These are phyloP conservation scores for Solanum commersonii DNA, from an alignment of 257 asterid genomes.

Conservation along the genomic window DNA sequence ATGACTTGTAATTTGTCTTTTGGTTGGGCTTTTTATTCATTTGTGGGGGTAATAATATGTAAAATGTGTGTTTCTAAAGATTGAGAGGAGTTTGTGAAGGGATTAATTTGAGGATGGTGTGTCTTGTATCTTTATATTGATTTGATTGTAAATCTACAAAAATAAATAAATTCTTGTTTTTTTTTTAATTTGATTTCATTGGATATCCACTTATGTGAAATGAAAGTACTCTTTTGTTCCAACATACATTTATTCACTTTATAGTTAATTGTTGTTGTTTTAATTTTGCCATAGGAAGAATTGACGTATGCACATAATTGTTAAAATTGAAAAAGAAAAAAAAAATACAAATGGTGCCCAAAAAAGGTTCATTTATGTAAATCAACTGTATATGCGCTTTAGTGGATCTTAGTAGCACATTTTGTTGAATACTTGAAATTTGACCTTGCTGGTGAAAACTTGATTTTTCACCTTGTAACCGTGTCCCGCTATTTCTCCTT, in stretches of 20 bases:
- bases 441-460: background rate
- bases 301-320: background rate
- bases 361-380: background rate
- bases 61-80: background rate
- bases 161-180: background rate
- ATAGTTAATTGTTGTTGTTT: background rate
- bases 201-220: background rate
- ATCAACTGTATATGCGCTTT: too few species aligned
- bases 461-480: background rate
- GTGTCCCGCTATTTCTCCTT: too few species aligned
- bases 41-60: background rate
- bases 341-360: background rate
- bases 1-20: background rate
- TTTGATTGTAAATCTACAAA: background rate
- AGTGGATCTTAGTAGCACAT: background rate
- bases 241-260: background rate
- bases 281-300: background rate
- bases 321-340: background rate
- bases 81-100: background rate
- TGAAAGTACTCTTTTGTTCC: background rate
- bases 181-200: background rate
- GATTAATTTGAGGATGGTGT: background rate
- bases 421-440: too few species aligned
- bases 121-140: background rate
- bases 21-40: background rate